Evolutionary conservation across 2,329 filamentous ascomycete species (phyloP).

Genomic region (Penicillium sp.): DNA sequence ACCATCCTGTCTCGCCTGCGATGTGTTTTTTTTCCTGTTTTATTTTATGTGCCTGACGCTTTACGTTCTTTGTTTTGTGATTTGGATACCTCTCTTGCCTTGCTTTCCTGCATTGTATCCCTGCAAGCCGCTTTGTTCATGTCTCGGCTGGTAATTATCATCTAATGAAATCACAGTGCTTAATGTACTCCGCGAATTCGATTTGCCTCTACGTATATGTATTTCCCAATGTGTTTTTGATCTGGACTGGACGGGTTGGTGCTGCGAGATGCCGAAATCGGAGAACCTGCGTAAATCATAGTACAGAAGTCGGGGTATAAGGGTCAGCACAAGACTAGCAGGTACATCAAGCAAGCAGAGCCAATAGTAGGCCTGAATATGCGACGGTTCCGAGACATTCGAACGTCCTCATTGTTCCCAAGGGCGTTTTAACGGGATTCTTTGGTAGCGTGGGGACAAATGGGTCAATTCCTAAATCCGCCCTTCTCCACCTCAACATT

Average conservation of each 20-base stretch:
- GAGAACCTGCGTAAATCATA: constrained; percentile 4
- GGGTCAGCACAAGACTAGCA: neutral
- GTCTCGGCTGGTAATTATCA: constrained; percentile 20
- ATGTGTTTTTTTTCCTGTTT: constrained; percentile 1
- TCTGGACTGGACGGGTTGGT: neutral
- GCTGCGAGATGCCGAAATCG: constrained; percentile 5
- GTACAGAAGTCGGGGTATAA: constrained; percentile 6
- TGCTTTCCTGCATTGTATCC: constrained; percentile 25
- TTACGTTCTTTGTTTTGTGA: constrained; percentile 16
- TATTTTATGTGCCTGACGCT: neutral
- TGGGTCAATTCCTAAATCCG: neutral
- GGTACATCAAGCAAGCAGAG: too few species aligned
- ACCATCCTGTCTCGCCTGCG: constrained; percentile 2
- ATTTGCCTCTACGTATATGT: too few species aligned
- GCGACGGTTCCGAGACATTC: neutral
- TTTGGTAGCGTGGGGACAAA: neutral
- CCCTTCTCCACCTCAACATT: constrained; percentile 7
- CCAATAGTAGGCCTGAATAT: too few species aligned
- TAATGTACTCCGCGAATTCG: neutral
- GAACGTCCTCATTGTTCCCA: neutral
- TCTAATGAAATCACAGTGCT: constrained; percentile 13
- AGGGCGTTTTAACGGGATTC: neutral
- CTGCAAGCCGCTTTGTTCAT: constrained; percentile 19
- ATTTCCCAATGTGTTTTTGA: neutral
- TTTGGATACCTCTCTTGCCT: constrained; percentile 30